Percentiles rank a stretch among this genome's conserved stretches.
Evolutionary conservation across 1,284 basidiomycete species (phyloP).

Genomic region (Blastosporella zonata): DNA sequence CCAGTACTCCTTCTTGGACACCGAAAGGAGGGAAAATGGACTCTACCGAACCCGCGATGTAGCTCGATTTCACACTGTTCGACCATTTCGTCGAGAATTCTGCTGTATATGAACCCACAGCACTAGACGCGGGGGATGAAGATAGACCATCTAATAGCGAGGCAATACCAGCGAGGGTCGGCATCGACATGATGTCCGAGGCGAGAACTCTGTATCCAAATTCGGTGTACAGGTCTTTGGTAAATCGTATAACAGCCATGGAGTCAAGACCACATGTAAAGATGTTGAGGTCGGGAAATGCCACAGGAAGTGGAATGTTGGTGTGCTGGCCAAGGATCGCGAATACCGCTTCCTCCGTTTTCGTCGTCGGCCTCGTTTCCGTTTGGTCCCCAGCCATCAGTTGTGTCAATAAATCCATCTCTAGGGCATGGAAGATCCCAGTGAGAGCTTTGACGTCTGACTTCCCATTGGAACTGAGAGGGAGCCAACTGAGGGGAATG

Average conservation of each 20-base stretch:
- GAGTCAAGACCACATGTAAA: constrained; percentile 49
- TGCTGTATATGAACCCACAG: constrained; percentile 18
- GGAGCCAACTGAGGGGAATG: constrained; percentile 45
- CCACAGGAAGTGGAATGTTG: constrained; percentile 15
- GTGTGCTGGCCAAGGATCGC: constrained; percentile 23
- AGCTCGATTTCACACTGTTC: constrained; percentile 26
- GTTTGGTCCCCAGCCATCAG: constrained; percentile 17
- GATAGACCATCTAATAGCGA: constrained; percentile 17
- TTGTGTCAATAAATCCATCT: constrained; percentile 24
- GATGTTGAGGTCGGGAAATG: constrained; percentile 31
- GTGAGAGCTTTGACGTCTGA: constrained; percentile 41
- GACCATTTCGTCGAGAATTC: constrained; percentile 29
- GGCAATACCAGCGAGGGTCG: constrained; percentile 34
- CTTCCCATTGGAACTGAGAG: constrained; percentile 49
- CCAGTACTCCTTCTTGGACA: constrained; percentile 48
- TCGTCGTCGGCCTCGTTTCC: constrained; percentile 18
- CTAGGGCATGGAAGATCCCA: constrained; percentile 35
- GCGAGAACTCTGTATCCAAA: constrained; percentile 32
- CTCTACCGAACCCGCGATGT: constrained; percentile 27
- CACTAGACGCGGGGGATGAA: not conserved
- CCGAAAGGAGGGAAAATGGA: constrained; percentile 43
- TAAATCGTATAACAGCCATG: constrained; percentile 37
- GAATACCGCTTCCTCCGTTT: constrained; percentile 24
- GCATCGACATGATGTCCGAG: constrained; percentile 40
- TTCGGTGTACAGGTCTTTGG: constrained; percentile 32